Evolutionary conservation across 108 stramenopile genomes (phyloP).

Genomic region (Tribonema minus): DNA sequence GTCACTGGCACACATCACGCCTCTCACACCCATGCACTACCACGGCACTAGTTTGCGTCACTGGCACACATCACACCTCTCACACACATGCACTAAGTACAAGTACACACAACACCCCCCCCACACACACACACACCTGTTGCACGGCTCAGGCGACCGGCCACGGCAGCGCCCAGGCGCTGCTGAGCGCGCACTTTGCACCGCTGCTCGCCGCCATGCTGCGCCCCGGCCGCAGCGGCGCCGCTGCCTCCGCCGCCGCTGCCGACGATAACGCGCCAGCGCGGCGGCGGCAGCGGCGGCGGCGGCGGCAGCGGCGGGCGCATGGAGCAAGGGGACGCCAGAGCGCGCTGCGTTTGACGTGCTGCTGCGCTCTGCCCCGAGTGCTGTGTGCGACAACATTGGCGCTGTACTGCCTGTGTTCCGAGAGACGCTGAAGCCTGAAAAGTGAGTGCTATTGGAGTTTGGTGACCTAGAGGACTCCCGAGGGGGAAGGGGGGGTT

Average conservation of each 20-base stretch:
- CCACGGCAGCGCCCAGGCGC: no score
- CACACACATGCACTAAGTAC: background rate
- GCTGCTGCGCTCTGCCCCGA: conserved; percentile 25
- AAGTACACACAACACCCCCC: no score
- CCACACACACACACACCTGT: no score
- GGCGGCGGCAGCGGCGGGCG: background rate
- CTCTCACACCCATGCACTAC: background rate
- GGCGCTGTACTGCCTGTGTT: conserved; percentile 24
- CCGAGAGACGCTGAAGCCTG: conserved; percentile 1
- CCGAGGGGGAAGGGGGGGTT: background rate
- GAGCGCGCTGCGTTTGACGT: conserved; percentile 8
- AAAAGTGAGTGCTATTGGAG: background rate
- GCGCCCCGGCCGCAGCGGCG: background rate
- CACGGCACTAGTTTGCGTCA: background rate
- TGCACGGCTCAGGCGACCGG: no score
- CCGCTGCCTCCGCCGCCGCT: no score
- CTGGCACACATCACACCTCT: background rate
- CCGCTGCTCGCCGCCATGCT: background rate
- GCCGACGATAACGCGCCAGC: background rate
- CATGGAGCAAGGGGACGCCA: conserved; percentile 14
- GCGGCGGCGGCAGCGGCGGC: background rate
- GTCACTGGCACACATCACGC: background rate
- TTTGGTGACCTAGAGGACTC: no score
- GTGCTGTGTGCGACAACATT: conserved; percentile 12
- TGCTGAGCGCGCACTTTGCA: background rate